Percentiles rank a stretch among this genome's conserved stretches.
These are phyloP conservation scores for Lentinus polychrous DNA, from an alignment of 1,284 basidiomycete genomes.

Conservation along the genomic window DNA sequence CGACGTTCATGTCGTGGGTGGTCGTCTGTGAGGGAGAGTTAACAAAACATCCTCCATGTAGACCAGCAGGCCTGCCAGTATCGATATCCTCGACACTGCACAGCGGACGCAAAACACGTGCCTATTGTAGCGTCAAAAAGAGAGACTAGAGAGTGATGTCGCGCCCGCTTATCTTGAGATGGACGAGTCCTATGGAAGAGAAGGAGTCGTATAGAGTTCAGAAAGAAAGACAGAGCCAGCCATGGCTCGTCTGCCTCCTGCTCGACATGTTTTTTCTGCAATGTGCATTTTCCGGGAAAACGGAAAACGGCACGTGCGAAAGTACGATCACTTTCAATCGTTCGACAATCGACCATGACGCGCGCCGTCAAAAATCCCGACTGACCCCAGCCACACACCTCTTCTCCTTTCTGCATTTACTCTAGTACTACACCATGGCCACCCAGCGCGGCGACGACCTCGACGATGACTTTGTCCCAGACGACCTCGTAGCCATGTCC, in stretches of 20 bases:
- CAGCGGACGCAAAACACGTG: neutral
- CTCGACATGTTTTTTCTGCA: neutral
- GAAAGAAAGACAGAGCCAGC: no score
- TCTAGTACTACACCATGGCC: conserved; percentile 16
- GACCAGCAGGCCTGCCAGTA: neutral
- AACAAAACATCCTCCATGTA: neutral
- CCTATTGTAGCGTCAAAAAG: neutral
- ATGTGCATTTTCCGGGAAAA: neutral
- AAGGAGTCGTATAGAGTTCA: neutral
- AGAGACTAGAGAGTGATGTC: neutral
- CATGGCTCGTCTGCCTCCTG: no score
- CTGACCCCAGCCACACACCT: neutral
- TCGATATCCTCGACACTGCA: no score
- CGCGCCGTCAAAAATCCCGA: neutral
- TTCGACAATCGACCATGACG: neutral
- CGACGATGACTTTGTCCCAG: conserved; percentile 72
- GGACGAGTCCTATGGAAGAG: neutral
- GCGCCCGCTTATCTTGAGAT: neutral
- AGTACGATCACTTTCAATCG: no score
- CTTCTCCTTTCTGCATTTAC: neutral
- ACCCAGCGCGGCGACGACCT: conserved; percentile 60
- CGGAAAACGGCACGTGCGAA: neutral
- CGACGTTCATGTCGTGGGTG: neutral
- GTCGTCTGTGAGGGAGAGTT: neutral
- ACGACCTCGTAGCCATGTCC: conserved; percentile 59